Conservation (phyloP, 768 basidiomycete species). For the Lactarius sanguifluus region DNA sequence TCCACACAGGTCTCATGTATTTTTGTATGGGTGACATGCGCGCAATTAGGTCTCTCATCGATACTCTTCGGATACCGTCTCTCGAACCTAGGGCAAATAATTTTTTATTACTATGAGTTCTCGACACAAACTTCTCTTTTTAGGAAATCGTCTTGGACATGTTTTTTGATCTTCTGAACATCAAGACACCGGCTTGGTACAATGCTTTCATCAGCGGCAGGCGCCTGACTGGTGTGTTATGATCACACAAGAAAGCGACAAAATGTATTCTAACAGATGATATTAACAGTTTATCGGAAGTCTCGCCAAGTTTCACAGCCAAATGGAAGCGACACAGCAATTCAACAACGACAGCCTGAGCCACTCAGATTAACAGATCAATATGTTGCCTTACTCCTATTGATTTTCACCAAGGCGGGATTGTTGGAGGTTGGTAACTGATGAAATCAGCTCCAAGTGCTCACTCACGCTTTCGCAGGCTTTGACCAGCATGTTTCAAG, state of each 20-base stretch:
- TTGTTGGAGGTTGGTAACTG: constrained; percentile 69
- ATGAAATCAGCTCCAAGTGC: constrained; percentile 4
- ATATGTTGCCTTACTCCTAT: constrained; percentile 81
- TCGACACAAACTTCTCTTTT: constrained; percentile 1
- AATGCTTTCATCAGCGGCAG: constrained; percentile 89
- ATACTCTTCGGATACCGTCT: constrained; percentile 86
- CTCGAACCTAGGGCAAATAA: constrained; percentile 73
- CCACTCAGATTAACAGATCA: constrained; percentile 87
- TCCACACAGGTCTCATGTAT: constrained; percentile 73
- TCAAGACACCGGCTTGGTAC: constrained; percentile 91
- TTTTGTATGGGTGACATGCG: constrained; percentile 88
- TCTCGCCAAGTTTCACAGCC: constrained; percentile 26
- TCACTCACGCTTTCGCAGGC: constrained; percentile 51
- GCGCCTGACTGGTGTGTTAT: constrained; percentile 72
- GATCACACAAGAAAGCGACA: background rate
- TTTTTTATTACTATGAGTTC: background rate
- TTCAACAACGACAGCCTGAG: constrained; percentile 46
- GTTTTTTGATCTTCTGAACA: constrained; percentile 90
- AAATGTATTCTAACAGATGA: background rate
- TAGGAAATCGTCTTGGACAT: constrained; percentile 93
- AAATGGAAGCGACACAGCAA: constrained; percentile 30
- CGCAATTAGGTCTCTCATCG: constrained; percentile 80
- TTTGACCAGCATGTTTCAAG: constrained; percentile 80
- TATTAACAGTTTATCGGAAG: constrained; percentile 54
- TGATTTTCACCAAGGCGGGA: constrained; percentile 84